phyloP scores from a whole-genome alignment of 495 filamentous ascomycete genomes.

The Podospora anserina region DNA sequence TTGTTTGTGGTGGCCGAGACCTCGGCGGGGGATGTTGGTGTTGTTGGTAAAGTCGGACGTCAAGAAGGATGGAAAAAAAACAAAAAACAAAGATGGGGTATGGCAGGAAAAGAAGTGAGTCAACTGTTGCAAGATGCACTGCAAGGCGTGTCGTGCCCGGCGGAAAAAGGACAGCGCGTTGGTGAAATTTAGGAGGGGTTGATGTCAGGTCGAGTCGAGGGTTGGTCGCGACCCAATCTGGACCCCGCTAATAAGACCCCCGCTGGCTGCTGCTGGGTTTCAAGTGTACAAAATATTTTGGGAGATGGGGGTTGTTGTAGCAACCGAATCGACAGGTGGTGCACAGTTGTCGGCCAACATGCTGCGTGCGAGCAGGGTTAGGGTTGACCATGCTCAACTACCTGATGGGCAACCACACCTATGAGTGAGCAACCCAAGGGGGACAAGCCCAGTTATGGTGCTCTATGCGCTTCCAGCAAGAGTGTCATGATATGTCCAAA shows the following conservation, averaged over 20 bases:
- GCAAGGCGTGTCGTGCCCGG: neutral
- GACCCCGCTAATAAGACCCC: neutral
- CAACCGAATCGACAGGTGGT: constrained; percentile 12
- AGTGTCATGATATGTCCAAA: too few species aligned
- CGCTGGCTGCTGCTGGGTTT: neutral
- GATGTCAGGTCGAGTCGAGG: neutral
- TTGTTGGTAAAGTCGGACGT: neutral
- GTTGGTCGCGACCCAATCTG: constrained; percentile 11
- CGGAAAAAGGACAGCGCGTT: neutral
- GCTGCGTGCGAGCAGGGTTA: too few species aligned
- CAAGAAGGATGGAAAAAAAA: neutral
- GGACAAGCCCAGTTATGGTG: too few species aligned
- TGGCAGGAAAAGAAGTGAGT: neutral
- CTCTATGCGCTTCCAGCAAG: too few species aligned
- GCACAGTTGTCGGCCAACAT: too few species aligned
- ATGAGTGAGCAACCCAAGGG: too few species aligned
- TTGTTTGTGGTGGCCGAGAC: constrained; percentile 15
- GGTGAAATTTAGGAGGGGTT: constrained; percentile 17
- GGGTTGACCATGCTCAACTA: too few species aligned
- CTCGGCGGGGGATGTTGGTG: neutral
- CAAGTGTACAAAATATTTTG: constrained; percentile 23
- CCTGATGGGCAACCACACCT: too few species aligned
- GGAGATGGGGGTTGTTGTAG: constrained; percentile 20
- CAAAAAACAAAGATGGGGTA: neutral
- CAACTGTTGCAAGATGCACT: neutral